Percentiles rank a stretch among this genome's conserved stretches.
Evolutionary conservation across 495 filamentous ascomycete species (phyloP).

Genomic region (Aspergillus asperescens): DNA sequence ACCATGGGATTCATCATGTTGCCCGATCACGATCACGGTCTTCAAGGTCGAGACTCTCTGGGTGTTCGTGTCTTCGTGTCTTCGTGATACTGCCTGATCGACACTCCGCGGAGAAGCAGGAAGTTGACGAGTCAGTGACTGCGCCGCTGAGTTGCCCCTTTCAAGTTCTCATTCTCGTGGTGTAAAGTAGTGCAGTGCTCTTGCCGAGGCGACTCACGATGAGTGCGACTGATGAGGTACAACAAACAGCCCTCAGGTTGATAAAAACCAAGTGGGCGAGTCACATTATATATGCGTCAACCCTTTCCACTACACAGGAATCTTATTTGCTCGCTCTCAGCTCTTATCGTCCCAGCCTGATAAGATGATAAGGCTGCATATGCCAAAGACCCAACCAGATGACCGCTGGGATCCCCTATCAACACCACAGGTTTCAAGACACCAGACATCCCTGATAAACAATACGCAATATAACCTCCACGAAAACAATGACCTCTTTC

Average conservation of each 20-base stretch:
- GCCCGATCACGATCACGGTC: background rate
- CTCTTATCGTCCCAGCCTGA: background rate
- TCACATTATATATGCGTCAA: background rate
- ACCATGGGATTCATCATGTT: background rate
- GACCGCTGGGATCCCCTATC: background rate
- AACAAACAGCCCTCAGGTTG: too few relatives aligned
- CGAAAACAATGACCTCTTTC: too few relatives aligned
- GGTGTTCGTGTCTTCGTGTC: background rate
- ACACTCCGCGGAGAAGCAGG: slow-evolving; percentile 1
- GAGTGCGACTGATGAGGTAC: too few relatives aligned
- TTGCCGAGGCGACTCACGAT: too few relatives aligned
- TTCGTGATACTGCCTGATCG: background rate
- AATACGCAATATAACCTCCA: background rate
- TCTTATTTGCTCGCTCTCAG: background rate
- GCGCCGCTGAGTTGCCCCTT: background rate
- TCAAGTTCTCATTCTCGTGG: background rate
- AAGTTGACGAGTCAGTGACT: background rate
- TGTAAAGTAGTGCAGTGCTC: too few relatives aligned
- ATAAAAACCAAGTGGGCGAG: background rate
- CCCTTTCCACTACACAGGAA: background rate
- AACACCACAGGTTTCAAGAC: background rate
- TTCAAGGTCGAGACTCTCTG: background rate
- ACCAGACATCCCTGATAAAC: background rate
- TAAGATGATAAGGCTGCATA: background rate
- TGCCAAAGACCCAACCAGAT: background rate